Base-by-base conservation (phyloP, 2,329 filamentous ascomycete species). In the Coniella lustricola region DNA sequence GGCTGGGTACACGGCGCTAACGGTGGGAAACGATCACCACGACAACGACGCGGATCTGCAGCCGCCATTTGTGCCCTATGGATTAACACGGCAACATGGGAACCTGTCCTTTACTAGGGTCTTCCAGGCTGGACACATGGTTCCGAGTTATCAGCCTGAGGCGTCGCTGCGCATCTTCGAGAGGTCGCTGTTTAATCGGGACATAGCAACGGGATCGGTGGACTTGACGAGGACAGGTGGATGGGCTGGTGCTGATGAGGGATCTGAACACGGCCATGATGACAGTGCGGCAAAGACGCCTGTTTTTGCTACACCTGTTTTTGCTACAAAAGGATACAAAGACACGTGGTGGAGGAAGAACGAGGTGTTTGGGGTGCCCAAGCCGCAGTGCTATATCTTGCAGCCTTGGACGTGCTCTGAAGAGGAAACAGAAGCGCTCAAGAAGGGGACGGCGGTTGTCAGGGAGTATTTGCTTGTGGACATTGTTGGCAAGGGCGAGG, bases 1-100 rank as follows among this genome's bases (percentile, higher is more conserved):
- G 0, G 79, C 84, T 1, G 84, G 83, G 0, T 89, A 88, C 59
- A 73, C 77, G 0, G 73, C 79, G 4, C 74, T 90, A 46, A 66
- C 76, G 14, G 69, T 72, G 2, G 17, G 44, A n/a, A n/a, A n/a
- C n/a, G n/a, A n/a, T n/a, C n/a, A n/a, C n/a, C n/a, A n/a, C n/a
- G n/a, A n/a, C 13, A 76, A 81, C 7, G 80, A 84, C 55, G 68
- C 67, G 3, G 10, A 10, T 10, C 25, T 5, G 25, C 67, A 71
- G 4, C 47, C 50, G 34, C 50, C 50, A 4, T 45, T 51, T 9
- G 51, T 51, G 44, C 36, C 50, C 17, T 82, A 74, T 21, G 84
- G 84, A 9, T 73, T 76, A 39, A 82, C 84, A 0, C 72, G 83
- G 1, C 82, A 87, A 59, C 79, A 76, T 53, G 83, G 81, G 2